Evolutionary conservation across 1,139 yeast species (phyloP).

Genomic region (Yamadazyma buinensis): DNA sequence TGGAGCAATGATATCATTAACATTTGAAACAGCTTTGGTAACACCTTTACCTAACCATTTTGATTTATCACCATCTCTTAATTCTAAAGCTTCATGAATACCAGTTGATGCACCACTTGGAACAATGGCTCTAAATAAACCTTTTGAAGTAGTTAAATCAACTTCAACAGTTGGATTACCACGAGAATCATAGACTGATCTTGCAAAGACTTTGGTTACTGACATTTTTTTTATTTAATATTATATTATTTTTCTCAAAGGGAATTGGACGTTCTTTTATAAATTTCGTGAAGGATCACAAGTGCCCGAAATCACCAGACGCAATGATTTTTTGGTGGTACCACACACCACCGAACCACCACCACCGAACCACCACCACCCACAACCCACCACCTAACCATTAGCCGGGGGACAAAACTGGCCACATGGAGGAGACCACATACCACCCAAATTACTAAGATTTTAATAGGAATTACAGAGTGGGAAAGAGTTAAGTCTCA

Average conservation of each 20-base stretch:
- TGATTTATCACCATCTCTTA: constrained; percentile 91
- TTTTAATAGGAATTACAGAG: too few species aligned
- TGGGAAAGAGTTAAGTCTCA: too few species aligned
- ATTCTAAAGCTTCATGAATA: constrained; percentile 90
- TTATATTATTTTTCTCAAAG: too few species aligned
- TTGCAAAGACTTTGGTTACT: constrained; percentile 66
- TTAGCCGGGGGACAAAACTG: too few species aligned
- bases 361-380: too few species aligned
- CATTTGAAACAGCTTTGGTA: constrained; percentile 85
- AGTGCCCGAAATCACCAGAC: too few species aligned
- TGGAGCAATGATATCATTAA: constrained; percentile 85
- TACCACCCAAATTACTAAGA: too few species aligned
- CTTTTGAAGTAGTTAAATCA: constrained; percentile 80
- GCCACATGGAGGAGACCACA: too few species aligned
- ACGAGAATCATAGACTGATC: constrained; percentile 96
- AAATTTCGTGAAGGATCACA: too few species aligned
- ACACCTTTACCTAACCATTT: constrained; percentile 98
- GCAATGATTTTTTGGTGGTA: too few species aligned
- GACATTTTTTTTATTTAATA: constrained; percentile 27
- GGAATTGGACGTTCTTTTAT: not conserved
- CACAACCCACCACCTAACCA: too few species aligned
- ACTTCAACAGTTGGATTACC: constrained; percentile 99
- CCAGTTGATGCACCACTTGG: constrained; percentile 98
- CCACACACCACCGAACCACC: too few species aligned
- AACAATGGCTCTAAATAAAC: constrained; percentile 87